Evolutionary conservation across 371 early-diverging fungal species (phyloP).

Genomic region (Mucor lusitanicus): DNA sequence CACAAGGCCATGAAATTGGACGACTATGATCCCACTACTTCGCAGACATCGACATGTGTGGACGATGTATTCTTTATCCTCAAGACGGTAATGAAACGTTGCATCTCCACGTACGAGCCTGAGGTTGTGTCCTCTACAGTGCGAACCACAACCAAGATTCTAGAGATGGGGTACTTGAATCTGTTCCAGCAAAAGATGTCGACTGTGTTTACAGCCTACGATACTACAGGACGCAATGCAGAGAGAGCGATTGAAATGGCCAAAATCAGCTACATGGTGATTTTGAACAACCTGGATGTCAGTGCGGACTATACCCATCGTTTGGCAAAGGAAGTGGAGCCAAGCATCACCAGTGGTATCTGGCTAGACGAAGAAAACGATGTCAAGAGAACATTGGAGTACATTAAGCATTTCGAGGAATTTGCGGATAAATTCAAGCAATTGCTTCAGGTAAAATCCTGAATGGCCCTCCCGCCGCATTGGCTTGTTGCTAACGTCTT

Average conservation of each 20-base stretch:
- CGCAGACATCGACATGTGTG: conserved; percentile 81
- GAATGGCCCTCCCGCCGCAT: too few species aligned
- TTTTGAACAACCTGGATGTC: conserved; percentile 84
- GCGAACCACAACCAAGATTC: conserved; percentile 55
- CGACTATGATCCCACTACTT: conserved; percentile 59
- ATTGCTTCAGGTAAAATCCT: conserved; percentile 66
- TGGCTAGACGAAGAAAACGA: conserved; percentile 52
- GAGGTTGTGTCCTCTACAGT: conserved; percentile 67
- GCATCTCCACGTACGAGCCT: conserved; percentile 72
- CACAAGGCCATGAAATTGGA: conserved; percentile 72
- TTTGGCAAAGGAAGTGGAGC: conserved; percentile 64
- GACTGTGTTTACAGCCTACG: conserved; percentile 53
- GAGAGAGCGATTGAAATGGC: conserved; percentile 46
- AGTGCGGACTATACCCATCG: conserved; percentile 75
- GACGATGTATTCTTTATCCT: conserved; percentile 93
- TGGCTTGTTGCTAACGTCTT: neutral
- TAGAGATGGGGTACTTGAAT: conserved; percentile 70
- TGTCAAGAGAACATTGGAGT: conserved; percentile 46
- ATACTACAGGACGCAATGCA: conserved; percentile 37
- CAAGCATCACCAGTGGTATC: conserved; percentile 49
- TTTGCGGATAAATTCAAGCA: conserved; percentile 64
- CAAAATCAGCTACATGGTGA: conserved; percentile 69
- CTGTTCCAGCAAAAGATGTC: conserved; percentile 64
- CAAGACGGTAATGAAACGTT: conserved; percentile 73
- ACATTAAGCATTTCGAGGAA: conserved; percentile 56